Evolutionary conservation across 129 eudicot species (phyloP), one percentile per base, ranked within the genome.

Genomic region (Flaveria sonorensis): DNA sequence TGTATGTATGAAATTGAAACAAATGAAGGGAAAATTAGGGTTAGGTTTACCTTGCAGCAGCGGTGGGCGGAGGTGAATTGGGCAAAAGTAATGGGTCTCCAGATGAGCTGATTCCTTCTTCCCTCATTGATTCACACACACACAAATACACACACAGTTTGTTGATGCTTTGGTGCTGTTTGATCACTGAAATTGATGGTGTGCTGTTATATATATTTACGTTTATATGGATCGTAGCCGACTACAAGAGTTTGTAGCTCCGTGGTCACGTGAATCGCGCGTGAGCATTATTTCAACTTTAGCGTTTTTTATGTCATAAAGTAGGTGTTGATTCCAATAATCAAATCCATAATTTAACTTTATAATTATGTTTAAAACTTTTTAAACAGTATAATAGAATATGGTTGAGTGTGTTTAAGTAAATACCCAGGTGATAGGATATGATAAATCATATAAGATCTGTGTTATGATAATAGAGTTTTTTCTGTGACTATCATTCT

Each of bases 101-200:
- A 1, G 95, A 89, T 36, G 98, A 88, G 89, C 98, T 93, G 40
- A 88, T 85, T 18, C 85, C 98, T 82, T 93, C 98, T 81, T 93
- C 98, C 77, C 85, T 88, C 98, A 93, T 89, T 66, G 18, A 60
- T 73, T 46, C 71, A 61, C 73, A 6, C 62, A 70, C 78, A 24
- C 32, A 30, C 81, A 3, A 43, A 16, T 55, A 30, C 79, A 21
- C 32, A 64, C 65, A 26, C 65, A 14, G 65, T 18, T 56, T 73
- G 30, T 36, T 63, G 64, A 76, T 76, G 21, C 71, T 76, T 77
- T 59, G 65, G 40, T 56, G 24, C 78, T 60, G 79, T 72, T 24
- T 77, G 72, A 15, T 51, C 69, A 40, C 81, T 20, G 26, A 62
- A 71, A 74, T 32, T 32, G 55, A 69, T 50, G 79, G 28, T 63